These are phyloP conservation scores for Entomortierella lignicola DNA, from an alignment of 192 early-diverging fungal genomes.

Conservation along the genomic window DNA sequence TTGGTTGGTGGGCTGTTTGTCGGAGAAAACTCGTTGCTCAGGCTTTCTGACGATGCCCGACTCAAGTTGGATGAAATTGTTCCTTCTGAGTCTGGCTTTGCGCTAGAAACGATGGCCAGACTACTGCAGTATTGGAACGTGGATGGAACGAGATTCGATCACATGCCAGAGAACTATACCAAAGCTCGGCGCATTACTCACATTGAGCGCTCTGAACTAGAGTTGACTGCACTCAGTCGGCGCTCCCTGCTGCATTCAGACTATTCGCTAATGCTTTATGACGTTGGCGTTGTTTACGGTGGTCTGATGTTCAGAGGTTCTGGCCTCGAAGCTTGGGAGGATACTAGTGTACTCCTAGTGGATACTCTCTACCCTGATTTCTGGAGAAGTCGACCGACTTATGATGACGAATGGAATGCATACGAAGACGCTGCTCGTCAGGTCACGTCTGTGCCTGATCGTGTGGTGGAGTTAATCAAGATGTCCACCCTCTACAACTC, in stretches of 20 bases:
- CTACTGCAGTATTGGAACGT: conserved; percentile 15
- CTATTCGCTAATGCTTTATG: conserved; percentile 19
- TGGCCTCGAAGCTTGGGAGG: conserved; percentile 14
- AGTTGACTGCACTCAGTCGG: conserved; percentile 7
- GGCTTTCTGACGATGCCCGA: conserved; percentile 5
- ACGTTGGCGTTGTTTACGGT: conserved; percentile 12
- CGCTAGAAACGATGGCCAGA: conserved; percentile 11
- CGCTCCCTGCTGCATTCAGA: conserved; percentile 1
- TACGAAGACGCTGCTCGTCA: conserved; percentile 2
- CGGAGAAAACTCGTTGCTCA: conserved; percentile 6
- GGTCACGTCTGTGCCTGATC: conserved; percentile 10
- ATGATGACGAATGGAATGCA: conserved; percentile 4
- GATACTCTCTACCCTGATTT: conserved; percentile 14
- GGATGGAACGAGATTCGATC: conserved; percentile 2
- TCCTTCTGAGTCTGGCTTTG: conserved; percentile 15
- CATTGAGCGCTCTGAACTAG: conserved; percentile 14
- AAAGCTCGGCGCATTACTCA: conserved; percentile 6
- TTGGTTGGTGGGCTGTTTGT: conserved; percentile 2
- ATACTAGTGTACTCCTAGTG: not conserved
- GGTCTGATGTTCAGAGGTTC: conserved; percentile 9
- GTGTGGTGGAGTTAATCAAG: conserved; percentile 18
- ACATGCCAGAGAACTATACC: conserved; percentile 6
- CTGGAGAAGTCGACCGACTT: conserved; percentile 10
- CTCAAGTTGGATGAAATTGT: conserved; percentile 4
- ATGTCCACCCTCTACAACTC: not conserved